A percentile compares a stretch with the other conserved stretches of the same genome.
phyloP scores from a whole-genome alignment of 2,329 filamentous ascomycete genomes.

The Aspergillus ochraceus region DNA sequence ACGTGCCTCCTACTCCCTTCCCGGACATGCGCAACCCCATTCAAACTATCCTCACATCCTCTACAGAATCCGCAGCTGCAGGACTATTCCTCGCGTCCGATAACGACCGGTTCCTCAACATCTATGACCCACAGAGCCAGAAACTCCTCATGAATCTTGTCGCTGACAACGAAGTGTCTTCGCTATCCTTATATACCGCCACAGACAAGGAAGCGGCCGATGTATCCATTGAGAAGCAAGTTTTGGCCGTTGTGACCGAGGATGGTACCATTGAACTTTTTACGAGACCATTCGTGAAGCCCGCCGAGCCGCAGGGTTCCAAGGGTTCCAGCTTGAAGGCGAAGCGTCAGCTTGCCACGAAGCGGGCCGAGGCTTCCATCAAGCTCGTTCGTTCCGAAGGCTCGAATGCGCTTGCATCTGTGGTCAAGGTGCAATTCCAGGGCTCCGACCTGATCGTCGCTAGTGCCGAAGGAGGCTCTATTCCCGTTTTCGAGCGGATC shows the following conservation, averaged over 20 bases:
- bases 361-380: constrained; percentile 46
- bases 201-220: constrained; percentile 16
- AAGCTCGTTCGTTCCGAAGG: constrained; percentile 46
- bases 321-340: constrained; percentile 45
- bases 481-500: constrained; percentile 51
- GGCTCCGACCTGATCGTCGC: constrained; percentile 48
- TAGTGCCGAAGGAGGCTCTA: constrained; percentile 52
- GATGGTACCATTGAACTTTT: constrained; percentile 53
- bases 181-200: constrained; percentile 37
- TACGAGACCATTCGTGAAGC: constrained; percentile 46
- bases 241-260: constrained; percentile 48
- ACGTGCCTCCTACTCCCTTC: constrained; percentile 43
- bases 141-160: constrained; percentile 51
- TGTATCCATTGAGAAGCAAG: constrained; percentile 35
- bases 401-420: constrained; percentile 39
- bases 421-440: constrained; percentile 47
- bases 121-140: constrained; percentile 46
- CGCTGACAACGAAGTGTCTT: constrained; percentile 47
- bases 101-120: constrained; percentile 51
- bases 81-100: constrained; percentile 51
- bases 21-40: constrained; percentile 52
- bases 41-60: constrained; percentile 48
- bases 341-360: constrained; percentile 46
- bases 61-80: constrained; percentile 31
- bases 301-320: constrained; percentile 23